phyloP scores from a whole-genome alignment of 2,329 filamentous ascomycete species.

The Xylaria multiplex region DNA sequence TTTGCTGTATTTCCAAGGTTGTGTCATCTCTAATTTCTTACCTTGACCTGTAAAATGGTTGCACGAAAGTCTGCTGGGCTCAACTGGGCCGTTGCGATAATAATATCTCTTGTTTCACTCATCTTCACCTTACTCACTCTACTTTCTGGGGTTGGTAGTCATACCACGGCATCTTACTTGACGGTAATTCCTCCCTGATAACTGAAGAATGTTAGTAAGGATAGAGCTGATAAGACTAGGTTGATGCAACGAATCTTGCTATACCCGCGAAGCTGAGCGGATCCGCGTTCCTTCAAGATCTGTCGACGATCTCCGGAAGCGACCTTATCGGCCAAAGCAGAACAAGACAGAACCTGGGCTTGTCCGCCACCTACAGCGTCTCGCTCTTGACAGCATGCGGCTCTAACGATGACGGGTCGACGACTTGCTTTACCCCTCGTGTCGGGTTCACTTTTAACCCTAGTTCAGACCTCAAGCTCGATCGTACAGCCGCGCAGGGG shows the following conservation, averaged over 20 bases:
- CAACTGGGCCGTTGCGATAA: conserved; percentile 36
- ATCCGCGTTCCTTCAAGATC: conserved; percentile 49
- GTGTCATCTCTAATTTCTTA: conserved; percentile 3
- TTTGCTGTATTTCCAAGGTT: not conserved
- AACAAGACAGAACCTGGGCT: conserved; percentile 45
- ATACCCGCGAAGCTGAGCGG: conserved; percentile 47
- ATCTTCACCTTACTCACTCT: conserved; percentile 46
- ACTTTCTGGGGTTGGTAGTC: conserved; percentile 45
- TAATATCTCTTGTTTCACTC: conserved; percentile 43
- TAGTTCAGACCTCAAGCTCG: conserved; percentile 47
- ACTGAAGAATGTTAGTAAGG: not conserved
- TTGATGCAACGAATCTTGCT: conserved; percentile 46
- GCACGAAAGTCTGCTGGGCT: conserved; percentile 22
- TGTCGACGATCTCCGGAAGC: conserved; percentile 47
- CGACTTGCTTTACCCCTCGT: conserved; percentile 45
- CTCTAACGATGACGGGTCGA: conserved; percentile 36
- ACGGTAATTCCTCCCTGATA: conserved; percentile 42
- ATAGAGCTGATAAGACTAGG: conserved; percentile 39
- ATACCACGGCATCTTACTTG: conserved; percentile 48
- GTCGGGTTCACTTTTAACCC: conserved; percentile 50
- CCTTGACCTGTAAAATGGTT: conserved; percentile 27
- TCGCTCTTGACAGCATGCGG: conserved; percentile 50
- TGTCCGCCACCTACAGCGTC: conserved; percentile 48
- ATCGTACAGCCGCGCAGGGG: conserved; percentile 40
- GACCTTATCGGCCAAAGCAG: conserved; percentile 48